Evolutionary conservation across 2,329 filamentous ascomycete genomes (phyloP).

Genomic region (Colletotrichum sojae): DNA sequence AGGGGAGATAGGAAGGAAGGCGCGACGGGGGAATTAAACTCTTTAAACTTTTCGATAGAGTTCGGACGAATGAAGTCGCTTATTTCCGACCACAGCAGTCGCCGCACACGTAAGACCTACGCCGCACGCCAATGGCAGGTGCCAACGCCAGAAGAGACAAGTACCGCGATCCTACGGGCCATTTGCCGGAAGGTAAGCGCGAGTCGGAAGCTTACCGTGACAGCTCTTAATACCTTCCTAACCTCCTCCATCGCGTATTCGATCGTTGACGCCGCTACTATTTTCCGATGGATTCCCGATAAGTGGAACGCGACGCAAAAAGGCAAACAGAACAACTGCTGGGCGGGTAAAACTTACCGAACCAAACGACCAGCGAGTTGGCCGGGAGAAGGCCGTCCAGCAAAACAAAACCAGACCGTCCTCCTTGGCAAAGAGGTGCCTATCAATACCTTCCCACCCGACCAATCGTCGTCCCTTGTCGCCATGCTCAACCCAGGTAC

Average conservation of each 20-base stretch:
- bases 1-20: no score
- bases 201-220: neutral
- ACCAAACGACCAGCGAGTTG: neutral
- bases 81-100: constrained; percentile 1
- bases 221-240: no score
- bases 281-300: no score
- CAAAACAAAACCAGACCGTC: constrained; percentile 10
- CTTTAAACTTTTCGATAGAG: constrained; percentile 37
- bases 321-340: neutral
- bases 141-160: neutral
- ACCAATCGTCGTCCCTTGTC: constrained; percentile 12
- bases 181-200: neutral
- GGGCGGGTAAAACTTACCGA: neutral
- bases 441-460: constrained; percentile 12
- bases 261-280: no score
- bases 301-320: neutral
- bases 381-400: neutral
- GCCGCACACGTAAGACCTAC: neutral
- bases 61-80: constrained; percentile 28
- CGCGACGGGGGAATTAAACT: constrained; percentile 27
- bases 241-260: neutral
- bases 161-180: neutral
- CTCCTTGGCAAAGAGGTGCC: constrained; percentile 21
- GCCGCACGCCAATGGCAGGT: neutral
- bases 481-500: constrained; percentile 23